Evolutionary conservation across 2,329 filamentous ascomycete genomes (phyloP).

Genomic region (Cladophialophora immunda): DNA sequence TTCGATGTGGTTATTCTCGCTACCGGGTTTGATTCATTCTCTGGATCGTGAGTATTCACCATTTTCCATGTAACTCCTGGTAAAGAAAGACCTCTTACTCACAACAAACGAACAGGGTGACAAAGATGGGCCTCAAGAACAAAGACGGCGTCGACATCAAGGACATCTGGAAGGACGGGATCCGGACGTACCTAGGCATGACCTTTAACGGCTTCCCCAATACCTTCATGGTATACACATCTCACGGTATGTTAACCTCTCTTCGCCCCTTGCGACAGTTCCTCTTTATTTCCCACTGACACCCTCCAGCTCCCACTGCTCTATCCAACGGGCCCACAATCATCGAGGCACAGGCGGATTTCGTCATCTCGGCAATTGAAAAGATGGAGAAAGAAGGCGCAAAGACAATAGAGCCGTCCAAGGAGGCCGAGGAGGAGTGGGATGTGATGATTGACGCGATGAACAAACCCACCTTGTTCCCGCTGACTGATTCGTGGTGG

Average conservation of each 20-base stretch:
- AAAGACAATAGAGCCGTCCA: constrained; percentile 60
- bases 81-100: too few relatives aligned
- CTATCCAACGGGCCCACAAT: constrained; percentile 53
- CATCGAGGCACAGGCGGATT: constrained; percentile 59
- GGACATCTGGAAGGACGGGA: constrained; percentile 49
- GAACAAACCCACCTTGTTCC: constrained; percentile 59
- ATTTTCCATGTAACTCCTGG: too few relatives aligned
- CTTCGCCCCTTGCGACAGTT: too few relatives aligned
- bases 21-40: constrained; percentile 56
- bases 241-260: constrained; percentile 56
- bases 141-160: constrained; percentile 45
- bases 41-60: constrained; percentile 43
- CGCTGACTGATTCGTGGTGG: constrained; percentile 61
- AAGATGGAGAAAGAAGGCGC: constrained; percentile 58
- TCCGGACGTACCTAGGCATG: constrained; percentile 54
- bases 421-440: constrained; percentile 59
- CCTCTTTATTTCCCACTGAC: too few relatives aligned
- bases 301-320: constrained; percentile 42
- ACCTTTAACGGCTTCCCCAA: constrained; percentile 56
- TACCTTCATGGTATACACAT: constrained; percentile 62
- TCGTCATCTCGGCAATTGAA: constrained; percentile 57
- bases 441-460: constrained; percentile 59
- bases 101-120: constrained; percentile 46
- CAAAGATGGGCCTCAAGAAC: constrained; percentile 50
- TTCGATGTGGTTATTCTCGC: constrained; percentile 55